These are phyloP conservation scores for Eragrostis curvula DNA, from an alignment of 176 grass and related monocot genomes.

Conservation along the genomic window DNA sequence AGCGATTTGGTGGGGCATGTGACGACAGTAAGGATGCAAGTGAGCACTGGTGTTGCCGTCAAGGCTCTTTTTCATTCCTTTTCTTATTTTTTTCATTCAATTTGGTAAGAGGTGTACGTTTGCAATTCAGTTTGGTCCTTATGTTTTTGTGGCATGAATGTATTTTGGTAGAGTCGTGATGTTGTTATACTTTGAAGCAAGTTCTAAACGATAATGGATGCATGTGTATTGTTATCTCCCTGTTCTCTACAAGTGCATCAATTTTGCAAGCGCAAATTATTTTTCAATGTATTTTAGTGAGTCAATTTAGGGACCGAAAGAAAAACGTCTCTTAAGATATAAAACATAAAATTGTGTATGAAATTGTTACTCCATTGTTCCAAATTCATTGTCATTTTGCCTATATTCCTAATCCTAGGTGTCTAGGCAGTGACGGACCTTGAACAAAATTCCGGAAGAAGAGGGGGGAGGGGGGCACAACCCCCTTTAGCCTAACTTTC, in stretches of 20 bases:
- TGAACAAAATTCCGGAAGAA: too few species aligned
- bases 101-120: too few species aligned
- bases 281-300: too few species aligned
- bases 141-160: not conserved
- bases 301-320: too few species aligned
- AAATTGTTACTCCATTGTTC: too few species aligned
- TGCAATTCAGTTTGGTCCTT: not conserved
- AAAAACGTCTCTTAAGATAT: too few species aligned
- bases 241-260: not conserved
- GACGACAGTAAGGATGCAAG: conserved; percentile 10
- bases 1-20: conserved; percentile 53
- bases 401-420: too few species aligned
- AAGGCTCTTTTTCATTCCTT: not conserved
- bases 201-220: conserved; percentile 9
- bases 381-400: too few species aligned
- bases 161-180: conserved; percentile 11
- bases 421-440: too few species aligned
- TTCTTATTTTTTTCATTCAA: not conserved
- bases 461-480: too few species aligned
- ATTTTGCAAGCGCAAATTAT: not conserved
- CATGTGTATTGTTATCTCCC: not conserved
- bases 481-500: too few species aligned
- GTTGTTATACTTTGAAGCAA: not conserved
- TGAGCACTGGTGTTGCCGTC: not conserved
- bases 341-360: too few species aligned